These are phyloP conservation scores for Penicillium griseofulvum DNA, from an alignment of 2,329 filamentous ascomycete genomes.

Conservation along the genomic window DNA sequence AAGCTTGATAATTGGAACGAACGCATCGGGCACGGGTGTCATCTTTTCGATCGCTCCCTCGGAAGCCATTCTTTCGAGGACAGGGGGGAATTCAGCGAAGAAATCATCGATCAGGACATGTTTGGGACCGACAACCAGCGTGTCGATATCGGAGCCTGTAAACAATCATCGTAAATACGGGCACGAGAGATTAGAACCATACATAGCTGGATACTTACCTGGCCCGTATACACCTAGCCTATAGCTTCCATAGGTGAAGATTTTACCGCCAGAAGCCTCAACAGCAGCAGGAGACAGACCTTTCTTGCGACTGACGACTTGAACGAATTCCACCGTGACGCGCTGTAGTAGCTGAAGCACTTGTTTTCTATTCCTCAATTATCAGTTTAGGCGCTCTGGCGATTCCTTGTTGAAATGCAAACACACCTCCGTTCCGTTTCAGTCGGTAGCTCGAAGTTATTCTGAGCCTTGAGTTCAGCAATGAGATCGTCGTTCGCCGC, in stretches of 20 bases:
- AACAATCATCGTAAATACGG: constrained; percentile 1
- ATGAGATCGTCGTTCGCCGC: constrained; percentile 75
- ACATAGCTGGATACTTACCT: constrained; percentile 40
- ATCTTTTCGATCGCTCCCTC: constrained; percentile 79
- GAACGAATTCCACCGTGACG: constrained; percentile 83
- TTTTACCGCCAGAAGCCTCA: constrained; percentile 81
- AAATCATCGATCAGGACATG: constrained; percentile 88
- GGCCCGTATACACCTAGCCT: constrained; percentile 91
- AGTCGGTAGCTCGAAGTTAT: constrained; percentile 82
- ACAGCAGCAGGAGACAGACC: constrained; percentile 72
- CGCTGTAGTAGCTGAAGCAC: constrained; percentile 74
- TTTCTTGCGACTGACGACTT: constrained; percentile 71
- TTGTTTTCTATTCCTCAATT: constrained; percentile 52
- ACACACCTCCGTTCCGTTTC: constrained; percentile 78
- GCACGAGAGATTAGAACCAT: background rate
- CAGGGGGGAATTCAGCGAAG: constrained; percentile 80
- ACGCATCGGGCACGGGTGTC: constrained; percentile 81
- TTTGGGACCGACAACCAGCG: constrained; percentile 85
- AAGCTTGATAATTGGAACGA: constrained; percentile 96
- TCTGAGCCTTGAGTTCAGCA: constrained; percentile 79
- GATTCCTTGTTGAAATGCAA: constrained; percentile 1
- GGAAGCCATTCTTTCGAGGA: constrained; percentile 73
- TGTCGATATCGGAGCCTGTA: constrained; percentile 91
- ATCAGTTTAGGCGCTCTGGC: constrained; percentile 4
- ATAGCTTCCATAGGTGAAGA: constrained; percentile 96